These are phyloP conservation scores for Neocucurbitaria cava DNA, from an alignment of 2,329 filamentous ascomycete species.

Conservation along the genomic window DNA sequence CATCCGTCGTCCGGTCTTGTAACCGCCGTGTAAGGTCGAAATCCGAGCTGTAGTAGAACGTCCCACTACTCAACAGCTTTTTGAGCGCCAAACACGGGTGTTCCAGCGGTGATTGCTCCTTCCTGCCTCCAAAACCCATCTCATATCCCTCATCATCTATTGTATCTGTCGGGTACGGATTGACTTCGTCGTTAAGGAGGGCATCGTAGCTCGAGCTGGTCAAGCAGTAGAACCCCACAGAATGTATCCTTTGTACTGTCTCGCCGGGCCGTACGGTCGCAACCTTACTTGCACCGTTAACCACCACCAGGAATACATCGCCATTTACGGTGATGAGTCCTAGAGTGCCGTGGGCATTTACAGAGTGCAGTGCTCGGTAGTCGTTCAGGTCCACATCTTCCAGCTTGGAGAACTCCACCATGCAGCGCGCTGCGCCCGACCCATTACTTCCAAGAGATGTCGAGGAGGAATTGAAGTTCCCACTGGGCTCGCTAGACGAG, in stretches of 20 bases:
- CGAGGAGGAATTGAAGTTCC: conserved; percentile 64
- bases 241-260: conserved; percentile 84
- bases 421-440: conserved; percentile 66
- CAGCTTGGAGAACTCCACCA: conserved; percentile 81
- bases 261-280: conserved; percentile 86
- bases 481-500: conserved; percentile 62
- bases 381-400: conserved; percentile 72
- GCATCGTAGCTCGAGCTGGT: conserved; percentile 88
- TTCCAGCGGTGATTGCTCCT: conserved; percentile 75
- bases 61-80: conserved; percentile 90
- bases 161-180: conserved; percentile 61
- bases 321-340: conserved; percentile 83
- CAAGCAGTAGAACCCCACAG: conserved; percentile 90
- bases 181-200: conserved; percentile 65
- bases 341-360: conserved; percentile 82
- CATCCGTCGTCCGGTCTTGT: conserved; percentile 84
- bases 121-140: conserved; percentile 60
- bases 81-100: conserved; percentile 91
- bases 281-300: conserved; percentile 78
- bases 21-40: conserved; percentile 94
- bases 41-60: conserved; percentile 98
- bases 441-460: conserved; percentile 55
- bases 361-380: conserved; percentile 76
- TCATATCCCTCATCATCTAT: conserved; percentile 62
- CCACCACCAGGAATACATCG: conserved; percentile 90